Conservation (phyloP, 257 asterid species). For the Leonotis leonurus region DNA sequence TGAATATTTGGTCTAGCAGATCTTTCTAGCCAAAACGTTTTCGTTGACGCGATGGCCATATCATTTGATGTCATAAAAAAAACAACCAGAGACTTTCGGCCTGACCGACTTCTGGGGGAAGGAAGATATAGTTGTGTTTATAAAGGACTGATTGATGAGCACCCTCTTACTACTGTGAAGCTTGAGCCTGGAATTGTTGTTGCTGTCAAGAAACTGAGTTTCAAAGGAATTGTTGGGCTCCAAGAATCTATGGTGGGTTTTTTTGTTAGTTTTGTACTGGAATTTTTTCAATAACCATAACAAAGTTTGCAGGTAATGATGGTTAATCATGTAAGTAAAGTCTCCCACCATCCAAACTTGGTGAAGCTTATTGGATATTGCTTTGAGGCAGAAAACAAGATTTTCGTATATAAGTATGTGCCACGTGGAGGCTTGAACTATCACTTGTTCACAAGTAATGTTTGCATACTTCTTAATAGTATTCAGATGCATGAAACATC, state of each 20-base stretch:
- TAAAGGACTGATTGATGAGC: neutral
- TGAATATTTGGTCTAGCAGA: neutral
- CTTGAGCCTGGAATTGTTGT: conserved; percentile 8
- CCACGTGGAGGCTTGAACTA: neutral
- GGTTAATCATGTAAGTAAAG: neutral
- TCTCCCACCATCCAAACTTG: neutral
- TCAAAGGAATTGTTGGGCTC: neutral
- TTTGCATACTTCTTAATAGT: neutral
- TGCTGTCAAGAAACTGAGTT: conserved; percentile 1
- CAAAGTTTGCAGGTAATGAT: neutral
- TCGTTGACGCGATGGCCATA: neutral
- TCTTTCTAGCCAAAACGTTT: neutral
- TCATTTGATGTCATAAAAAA: neutral
- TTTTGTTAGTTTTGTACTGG: neutral
- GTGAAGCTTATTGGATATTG: conserved; percentile 8
- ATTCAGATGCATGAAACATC: neutral
- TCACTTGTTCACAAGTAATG: conserved; percentile 2
- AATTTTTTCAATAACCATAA: neutral
- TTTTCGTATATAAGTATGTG: conserved; percentile 4
- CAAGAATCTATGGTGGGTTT: neutral
- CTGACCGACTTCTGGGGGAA: neutral
- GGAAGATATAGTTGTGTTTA: conserved; percentile 1
- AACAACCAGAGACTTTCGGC: conserved; percentile 3
- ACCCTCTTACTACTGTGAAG: neutral
- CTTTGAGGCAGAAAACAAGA: neutral